These are phyloP conservation scores for Colletotrichum sp. DNA, from an alignment of 2,329 filamentous ascomycete species.

Conservation along the genomic window DNA sequence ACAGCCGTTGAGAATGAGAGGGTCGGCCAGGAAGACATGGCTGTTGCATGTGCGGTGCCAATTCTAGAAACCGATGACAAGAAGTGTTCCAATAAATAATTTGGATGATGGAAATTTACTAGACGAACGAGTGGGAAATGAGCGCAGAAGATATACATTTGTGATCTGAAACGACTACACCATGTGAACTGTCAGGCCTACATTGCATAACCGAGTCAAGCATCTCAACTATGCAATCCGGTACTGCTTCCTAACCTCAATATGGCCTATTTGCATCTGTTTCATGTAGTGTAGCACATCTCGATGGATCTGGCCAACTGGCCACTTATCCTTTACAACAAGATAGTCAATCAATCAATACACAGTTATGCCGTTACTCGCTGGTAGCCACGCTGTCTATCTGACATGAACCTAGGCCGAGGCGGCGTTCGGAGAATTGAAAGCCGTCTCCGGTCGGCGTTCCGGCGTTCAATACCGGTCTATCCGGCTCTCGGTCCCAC, in stretches of 20 bases:
- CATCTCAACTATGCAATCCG: no score
- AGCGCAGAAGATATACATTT: background rate
- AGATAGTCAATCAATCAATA: no score
- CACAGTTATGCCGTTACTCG: no score
- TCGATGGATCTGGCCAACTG: no score
- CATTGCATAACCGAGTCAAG: no score
- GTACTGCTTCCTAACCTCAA: no score
- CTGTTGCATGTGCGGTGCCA: background rate
- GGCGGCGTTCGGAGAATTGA: background rate
- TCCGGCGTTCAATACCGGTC: background rate
- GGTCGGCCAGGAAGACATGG: background rate
- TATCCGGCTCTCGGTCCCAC: background rate
- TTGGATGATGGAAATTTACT: background rate
- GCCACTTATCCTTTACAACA: no score
- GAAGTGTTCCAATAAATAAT: accelerated
- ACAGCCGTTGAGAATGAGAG: background rate
- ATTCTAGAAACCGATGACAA: background rate
- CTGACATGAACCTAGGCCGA: background rate
- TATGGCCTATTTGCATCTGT: no score
- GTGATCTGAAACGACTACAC: background rate
- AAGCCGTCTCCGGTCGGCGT: background rate
- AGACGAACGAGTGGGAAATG: background rate
- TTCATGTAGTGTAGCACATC: no score
- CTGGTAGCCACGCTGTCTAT: no score
- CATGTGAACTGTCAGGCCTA: no score